A percentile compares a stretch with the other conserved stretches of the same genome.
phyloP scores from a whole-genome alignment of 106 monocot genomes.

The Dendrobium catenatum region DNA sequence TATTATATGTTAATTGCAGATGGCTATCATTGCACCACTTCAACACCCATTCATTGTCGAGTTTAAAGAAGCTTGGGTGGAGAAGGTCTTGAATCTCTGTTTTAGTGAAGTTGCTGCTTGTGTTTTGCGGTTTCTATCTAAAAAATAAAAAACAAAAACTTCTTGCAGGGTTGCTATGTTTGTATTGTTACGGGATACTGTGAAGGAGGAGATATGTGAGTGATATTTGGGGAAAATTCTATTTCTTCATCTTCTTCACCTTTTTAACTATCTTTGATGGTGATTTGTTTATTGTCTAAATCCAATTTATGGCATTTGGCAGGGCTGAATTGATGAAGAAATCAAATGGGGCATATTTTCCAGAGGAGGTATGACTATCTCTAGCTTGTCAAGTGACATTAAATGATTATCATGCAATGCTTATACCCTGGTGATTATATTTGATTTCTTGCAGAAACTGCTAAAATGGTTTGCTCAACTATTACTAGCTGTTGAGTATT shows the following conservation, averaged over 20 bases:
- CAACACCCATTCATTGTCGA: slow-evolving; percentile 95
- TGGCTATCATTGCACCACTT: slow-evolving; percentile 93
- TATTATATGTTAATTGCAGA: slow-evolving; percentile 31
- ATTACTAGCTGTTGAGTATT: slow-evolving; percentile 85
- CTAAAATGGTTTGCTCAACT: slow-evolving; percentile 93
- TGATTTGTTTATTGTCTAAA: not conserved
- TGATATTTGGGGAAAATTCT: slow-evolving; percentile 6
- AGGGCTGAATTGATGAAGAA: slow-evolving; percentile 92
- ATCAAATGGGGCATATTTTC: slow-evolving; percentile 61
- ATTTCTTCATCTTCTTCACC: not conserved
- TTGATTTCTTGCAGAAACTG: slow-evolving; percentile 53
- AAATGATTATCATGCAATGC: not conserved
- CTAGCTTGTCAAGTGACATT: not conserved
- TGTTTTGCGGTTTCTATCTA: not conserved
- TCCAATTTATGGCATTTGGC: slow-evolving; percentile 8
- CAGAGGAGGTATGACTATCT: slow-evolving; percentile 65
- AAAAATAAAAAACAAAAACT: not conserved
- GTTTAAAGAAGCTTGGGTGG: slow-evolving; percentile 99
- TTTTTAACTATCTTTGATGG: not conserved
- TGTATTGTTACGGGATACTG: slow-evolving; percentile 98
- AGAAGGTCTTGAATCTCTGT: slow-evolving; percentile 53
- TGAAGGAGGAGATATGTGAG: slow-evolving; percentile 98
- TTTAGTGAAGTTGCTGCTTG: not conserved
- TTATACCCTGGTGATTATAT: not conserved
- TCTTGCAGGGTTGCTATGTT: slow-evolving; percentile 85